Conservation (phyloP, 441 rosid species). For the Macaranga tanarius region DNA sequence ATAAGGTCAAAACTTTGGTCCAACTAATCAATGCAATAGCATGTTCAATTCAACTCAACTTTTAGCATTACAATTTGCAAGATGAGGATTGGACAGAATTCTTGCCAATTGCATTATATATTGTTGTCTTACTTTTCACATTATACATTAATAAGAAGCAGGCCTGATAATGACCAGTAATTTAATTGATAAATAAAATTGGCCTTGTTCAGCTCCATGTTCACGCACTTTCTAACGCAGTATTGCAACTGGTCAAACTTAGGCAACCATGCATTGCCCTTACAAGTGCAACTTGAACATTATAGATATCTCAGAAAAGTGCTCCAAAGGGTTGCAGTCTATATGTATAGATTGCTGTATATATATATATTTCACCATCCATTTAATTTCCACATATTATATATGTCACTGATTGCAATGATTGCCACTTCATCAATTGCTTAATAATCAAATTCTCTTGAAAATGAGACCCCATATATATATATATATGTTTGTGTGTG, state of each 20-base stretch:
- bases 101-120: neutral
- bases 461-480: conserved; percentile 6
- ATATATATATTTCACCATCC: no score
- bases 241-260: no score
- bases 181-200: neutral
- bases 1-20: neutral
- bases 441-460: conserved; percentile 10
- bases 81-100: no score
- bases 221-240: no score
- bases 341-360: neutral
- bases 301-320: neutral
- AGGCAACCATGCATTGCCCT: no score
- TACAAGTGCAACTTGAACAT: conserved; percentile 14
- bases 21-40: neutral
- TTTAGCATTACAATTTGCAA: neutral
- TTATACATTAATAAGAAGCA: neutral
- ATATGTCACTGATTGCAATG: neutral
- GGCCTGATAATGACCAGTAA: conserved; percentile 15
- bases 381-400: neutral
- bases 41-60: neutral
- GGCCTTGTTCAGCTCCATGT: no score
- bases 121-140: conserved; percentile 22
- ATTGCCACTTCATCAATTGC: conserved; percentile 9
- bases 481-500: no score
- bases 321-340: neutral